Conservation (phyloP, 345 rosid species). For the Euclidium syriacum region DNA sequence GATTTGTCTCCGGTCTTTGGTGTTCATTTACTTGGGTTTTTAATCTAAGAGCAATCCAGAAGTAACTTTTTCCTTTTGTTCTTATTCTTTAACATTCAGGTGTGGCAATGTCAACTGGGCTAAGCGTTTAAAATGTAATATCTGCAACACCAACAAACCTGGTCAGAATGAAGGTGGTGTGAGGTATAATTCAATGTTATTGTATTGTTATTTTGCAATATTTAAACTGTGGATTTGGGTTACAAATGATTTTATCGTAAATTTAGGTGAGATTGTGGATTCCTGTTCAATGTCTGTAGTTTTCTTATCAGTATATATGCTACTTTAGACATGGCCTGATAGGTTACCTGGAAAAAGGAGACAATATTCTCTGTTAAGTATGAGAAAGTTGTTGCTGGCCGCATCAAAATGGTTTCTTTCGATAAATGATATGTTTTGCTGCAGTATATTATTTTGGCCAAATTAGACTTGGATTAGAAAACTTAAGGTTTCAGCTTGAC, state of each 20-base stretch:
- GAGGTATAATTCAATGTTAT: conserved; percentile 43
- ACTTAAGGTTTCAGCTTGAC: not conserved
- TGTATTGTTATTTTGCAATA: not conserved
- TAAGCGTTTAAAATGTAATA: conserved; percentile 86
- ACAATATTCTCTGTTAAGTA: not conserved
- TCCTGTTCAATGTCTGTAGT: not conserved
- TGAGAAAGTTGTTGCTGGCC: not conserved
- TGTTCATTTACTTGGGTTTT: not conserved
- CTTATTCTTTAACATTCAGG: conserved; percentile 39
- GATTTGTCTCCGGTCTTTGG: not conserved
- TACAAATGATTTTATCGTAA: not conserved
- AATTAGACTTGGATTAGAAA: not conserved
- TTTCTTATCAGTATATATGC: not conserved
- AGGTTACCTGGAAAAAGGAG: not conserved
- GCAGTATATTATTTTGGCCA: not conserved
- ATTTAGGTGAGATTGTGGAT: not conserved
- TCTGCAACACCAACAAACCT: conserved; percentile 96
- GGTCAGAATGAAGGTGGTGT: conserved; percentile 96
- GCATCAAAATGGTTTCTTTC: not conserved
- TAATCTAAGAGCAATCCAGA: not conserved
- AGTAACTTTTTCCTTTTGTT: not conserved
- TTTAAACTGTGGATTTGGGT: not conserved
- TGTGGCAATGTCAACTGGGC: conserved; percentile 99
- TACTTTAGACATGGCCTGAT: not conserved
- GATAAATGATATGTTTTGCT: not conserved